Conservation (phyloP, 148 eudicot species). For the Vaccinium myrtillus region DNA sequence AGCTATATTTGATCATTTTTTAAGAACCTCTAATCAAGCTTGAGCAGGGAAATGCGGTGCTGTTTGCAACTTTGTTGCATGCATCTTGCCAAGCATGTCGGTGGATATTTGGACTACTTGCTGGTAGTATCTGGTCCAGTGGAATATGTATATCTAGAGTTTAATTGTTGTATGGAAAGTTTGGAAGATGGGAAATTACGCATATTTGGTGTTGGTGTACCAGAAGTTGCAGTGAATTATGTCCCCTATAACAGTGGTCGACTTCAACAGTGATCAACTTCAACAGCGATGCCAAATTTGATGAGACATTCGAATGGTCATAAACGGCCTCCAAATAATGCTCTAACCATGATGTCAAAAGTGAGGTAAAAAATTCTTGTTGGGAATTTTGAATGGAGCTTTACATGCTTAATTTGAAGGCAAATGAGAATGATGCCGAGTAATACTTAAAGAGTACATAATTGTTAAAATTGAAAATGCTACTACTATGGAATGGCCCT, state of each 20-base stretch:
- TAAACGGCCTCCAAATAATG: neutral
- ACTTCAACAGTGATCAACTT: too few species aligned
- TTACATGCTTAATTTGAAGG: neutral
- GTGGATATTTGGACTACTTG: neutral
- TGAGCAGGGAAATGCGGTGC: neutral
- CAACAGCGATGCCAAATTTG: neutral
- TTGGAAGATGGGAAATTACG: too few species aligned
- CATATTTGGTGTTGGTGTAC: too few species aligned
- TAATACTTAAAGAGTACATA: neutral
- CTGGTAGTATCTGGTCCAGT: neutral
- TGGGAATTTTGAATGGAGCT: neutral
- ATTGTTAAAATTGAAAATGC: neutral
- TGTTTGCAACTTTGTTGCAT: neutral
- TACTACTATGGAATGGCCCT: neutral
- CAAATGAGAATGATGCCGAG: neutral
- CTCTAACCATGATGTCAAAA: neutral
- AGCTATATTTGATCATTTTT: neutral
- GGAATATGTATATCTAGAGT: too few species aligned
- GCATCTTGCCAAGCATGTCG: neutral
- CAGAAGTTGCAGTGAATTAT: too few species aligned
- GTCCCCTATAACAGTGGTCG: too few species aligned
- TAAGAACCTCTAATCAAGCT: neutral
- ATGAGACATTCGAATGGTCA: neutral
- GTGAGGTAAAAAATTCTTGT: neutral
- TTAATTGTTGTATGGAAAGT: too few species aligned